A percentile compares a stretch with the other conserved stretches of the same genome.
Conservation (phyloP, 768 basidiomycete genomes). For the Leccinum pellstonianum region DNA sequence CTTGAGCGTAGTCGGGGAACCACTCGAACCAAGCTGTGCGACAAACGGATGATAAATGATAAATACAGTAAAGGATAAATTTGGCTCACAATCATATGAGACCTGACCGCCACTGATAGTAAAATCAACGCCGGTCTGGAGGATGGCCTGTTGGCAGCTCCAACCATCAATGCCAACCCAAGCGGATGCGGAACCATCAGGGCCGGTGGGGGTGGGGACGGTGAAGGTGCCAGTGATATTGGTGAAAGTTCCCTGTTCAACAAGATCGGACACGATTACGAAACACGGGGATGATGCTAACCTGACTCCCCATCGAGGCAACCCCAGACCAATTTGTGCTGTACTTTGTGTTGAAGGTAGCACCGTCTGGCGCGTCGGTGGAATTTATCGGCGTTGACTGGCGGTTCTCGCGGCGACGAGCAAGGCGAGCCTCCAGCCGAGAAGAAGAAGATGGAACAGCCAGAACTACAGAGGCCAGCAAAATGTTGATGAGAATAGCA, state of each 20-base stretch:
- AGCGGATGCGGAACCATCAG: not conserved
- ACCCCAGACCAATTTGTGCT: slow-evolving; percentile 19
- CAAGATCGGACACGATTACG: not conserved
- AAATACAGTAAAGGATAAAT: too few relatives aligned
- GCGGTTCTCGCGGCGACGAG: slow-evolving; percentile 15
- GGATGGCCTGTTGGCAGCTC: not conserved
- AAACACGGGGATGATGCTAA: not conserved
- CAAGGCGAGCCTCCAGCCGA: slow-evolving; percentile 13
- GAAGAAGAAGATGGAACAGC: slow-evolving; percentile 4
- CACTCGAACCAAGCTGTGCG: not conserved
- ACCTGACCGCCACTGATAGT: not conserved
- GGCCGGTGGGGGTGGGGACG: not conserved
- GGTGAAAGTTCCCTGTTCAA: not conserved
- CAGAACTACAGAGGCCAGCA: slow-evolving; percentile 19
- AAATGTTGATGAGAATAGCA: slow-evolving; percentile 14
- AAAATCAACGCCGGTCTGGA: not conserved
- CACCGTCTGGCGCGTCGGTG: not conserved
- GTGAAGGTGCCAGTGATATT: not conserved
- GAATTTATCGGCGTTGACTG: slow-evolving; percentile 12
- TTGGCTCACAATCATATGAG: not conserved
- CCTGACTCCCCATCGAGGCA: not conserved
- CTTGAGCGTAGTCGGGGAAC: not conserved
- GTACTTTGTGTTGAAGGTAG: slow-evolving; percentile 11
- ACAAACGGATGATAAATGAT: too few relatives aligned
- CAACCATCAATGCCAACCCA: not conserved